Conservation (phyloP, 345 rosid species). For the Schrenkiella parvula region DNA sequence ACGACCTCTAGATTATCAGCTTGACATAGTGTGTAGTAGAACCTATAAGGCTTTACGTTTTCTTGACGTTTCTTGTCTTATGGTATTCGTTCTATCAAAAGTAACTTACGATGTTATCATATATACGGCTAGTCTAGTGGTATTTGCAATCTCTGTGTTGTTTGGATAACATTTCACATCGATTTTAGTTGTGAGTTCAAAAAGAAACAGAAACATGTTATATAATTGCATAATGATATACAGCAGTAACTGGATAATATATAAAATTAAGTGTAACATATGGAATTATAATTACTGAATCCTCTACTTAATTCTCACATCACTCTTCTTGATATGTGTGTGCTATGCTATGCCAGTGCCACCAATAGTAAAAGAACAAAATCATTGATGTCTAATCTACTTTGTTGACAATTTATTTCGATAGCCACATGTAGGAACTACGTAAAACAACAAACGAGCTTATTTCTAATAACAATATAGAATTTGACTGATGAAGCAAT, state of each 20-base stretch:
- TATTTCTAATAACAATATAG: background rate
- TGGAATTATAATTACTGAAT: background rate
- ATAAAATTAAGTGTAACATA: background rate
- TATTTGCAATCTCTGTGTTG: too few relatives aligned
- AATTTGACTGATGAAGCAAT: background rate
- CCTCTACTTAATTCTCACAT: background rate
- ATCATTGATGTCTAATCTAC: background rate
- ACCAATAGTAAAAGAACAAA: background rate
- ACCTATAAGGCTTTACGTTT: background rate
- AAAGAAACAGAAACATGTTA: too few relatives aligned
- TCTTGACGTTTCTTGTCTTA: too few relatives aligned
- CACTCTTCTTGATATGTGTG: background rate
- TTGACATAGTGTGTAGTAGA: background rate
- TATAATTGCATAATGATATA: too few relatives aligned
- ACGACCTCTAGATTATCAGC: background rate
- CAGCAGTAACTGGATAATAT: background rate
- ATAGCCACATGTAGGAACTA: background rate
- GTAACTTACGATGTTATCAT: too few relatives aligned
- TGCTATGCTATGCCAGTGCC: background rate
- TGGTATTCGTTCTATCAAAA: too few relatives aligned
- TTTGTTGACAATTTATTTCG: background rate
- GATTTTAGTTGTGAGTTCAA: too few relatives aligned
- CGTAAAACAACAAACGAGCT: background rate
- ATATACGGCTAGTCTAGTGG: too few relatives aligned
- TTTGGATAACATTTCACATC: too few relatives aligned